These are phyloP conservation scores for Thelephora ganbajun DNA, from an alignment of 768 basidiomycete genomes.

Conservation along the genomic window DNA sequence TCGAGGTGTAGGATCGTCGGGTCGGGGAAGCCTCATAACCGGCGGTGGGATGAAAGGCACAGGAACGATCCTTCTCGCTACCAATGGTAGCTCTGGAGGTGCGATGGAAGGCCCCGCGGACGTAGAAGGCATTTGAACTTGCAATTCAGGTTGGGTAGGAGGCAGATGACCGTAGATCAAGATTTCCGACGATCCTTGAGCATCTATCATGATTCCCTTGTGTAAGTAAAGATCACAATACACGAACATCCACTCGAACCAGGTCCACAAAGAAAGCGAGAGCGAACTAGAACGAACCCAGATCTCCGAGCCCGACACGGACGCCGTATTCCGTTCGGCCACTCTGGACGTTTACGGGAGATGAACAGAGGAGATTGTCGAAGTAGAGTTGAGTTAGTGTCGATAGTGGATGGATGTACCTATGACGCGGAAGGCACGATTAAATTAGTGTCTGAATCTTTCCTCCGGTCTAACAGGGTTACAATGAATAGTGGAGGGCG, in stretches of 20 bases:
- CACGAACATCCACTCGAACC: neutral
- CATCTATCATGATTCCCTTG: slow-evolving; percentile 25
- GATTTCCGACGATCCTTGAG: slow-evolving; percentile 57
- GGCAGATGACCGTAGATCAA: slow-evolving; percentile 33
- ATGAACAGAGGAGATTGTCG: slow-evolving; percentile 52
- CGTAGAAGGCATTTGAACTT: slow-evolving; percentile 8
- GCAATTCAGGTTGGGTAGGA: slow-evolving; percentile 6
- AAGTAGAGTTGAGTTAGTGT: slow-evolving; percentile 51
- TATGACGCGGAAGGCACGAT: slow-evolving; percentile 12
- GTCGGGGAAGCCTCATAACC: slow-evolving; percentile 36
- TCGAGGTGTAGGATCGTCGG: slow-evolving; percentile 72
- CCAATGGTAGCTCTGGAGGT: slow-evolving; percentile 26
- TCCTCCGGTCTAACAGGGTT: neutral
- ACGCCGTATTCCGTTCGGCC: slow-evolving; percentile 40
- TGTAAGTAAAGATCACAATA: too few species aligned
- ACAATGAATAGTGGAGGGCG: neutral
- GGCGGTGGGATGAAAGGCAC: slow-evolving; percentile 19
- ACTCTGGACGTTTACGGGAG: slow-evolving; percentile 19
- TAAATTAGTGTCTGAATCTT: neutral
- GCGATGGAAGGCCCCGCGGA: too few species aligned
- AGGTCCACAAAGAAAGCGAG: neutral
- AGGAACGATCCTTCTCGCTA: slow-evolving; percentile 44
- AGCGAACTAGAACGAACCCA: slow-evolving; percentile 32
- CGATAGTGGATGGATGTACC: slow-evolving; percentile 60
- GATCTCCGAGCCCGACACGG: slow-evolving; percentile 58